Percentiles rank a stretch among this genome's conserved stretches.
Evolutionary conservation across 2,329 filamentous ascomycete genomes (phyloP).

Genomic region (Dothideomycetes sp.): DNA sequence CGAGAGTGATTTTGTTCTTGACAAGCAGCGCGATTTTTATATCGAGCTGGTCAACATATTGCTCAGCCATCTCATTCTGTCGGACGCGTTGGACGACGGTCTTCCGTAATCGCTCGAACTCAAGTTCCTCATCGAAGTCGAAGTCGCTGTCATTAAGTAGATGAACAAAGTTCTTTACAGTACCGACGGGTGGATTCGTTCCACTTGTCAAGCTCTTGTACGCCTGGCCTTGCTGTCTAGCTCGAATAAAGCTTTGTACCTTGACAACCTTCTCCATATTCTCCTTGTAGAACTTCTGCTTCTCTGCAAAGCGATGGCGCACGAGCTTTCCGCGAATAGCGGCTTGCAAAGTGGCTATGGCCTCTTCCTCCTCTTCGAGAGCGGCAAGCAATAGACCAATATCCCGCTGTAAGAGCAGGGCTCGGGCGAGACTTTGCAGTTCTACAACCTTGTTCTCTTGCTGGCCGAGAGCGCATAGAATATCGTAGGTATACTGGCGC

Average conservation of each 20-base stretch:
- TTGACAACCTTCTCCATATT: conserved; percentile 99
- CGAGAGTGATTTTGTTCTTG: conserved; percentile 98
- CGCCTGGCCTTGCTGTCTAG: conserved; percentile 89
- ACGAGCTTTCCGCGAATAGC: conserved; percentile 63
- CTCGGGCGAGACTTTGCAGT: conserved; percentile 66
- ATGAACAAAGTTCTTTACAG: conserved; percentile 96
- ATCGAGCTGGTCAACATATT: conserved; percentile 96
- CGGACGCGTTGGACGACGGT: conserved; percentile 94
- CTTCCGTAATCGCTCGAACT: conserved; percentile 90
- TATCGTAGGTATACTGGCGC: conserved; percentile 47
- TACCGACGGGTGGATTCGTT: conserved; percentile 92
- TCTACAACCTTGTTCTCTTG: conserved; percentile 55
- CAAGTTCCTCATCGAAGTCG: conserved; percentile 96
- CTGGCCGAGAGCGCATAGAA: conserved; percentile 60
- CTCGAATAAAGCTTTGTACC: conserved; percentile 91
- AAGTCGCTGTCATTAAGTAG: conserved; percentile 96
- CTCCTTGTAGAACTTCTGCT: conserved; percentile 78
- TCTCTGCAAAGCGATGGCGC: conserved; percentile 66
- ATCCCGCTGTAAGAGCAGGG: conserved; percentile 64
- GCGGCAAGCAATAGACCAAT: conserved; percentile 65
- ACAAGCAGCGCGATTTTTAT: conserved; percentile 97
- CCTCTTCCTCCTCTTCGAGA: conserved; percentile 74
- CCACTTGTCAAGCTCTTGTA: conserved; percentile 95
- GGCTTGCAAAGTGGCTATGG: conserved; percentile 63
- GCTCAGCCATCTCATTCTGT: conserved; percentile 92